Percentiles rank a stretch among this genome's conserved stretches.
These are phyloP conservation scores for Fennellomyces sp. DNA, from an alignment of 371 early-diverging fungal genomes.

Conservation along the genomic window DNA sequence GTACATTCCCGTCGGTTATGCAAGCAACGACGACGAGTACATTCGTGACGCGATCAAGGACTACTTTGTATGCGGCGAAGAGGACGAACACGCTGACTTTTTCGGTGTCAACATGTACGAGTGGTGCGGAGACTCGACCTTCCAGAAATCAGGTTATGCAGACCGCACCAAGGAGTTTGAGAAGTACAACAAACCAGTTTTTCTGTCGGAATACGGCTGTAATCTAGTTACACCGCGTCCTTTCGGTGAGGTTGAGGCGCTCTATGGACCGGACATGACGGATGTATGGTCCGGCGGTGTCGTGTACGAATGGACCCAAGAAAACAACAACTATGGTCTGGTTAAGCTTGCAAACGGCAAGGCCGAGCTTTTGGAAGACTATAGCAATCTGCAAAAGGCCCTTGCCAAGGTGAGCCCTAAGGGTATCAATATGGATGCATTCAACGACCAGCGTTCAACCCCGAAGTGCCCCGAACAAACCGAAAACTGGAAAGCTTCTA, in stretches of 20 bases:
- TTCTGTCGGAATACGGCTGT: slow-evolving; percentile 72
- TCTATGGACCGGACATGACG: slow-evolving; percentile 75
- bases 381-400: slow-evolving; percentile 42
- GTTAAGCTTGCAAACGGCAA: slow-evolving; percentile 54
- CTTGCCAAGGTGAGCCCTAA: slow-evolving; percentile 43
- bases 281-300: slow-evolving; percentile 75
- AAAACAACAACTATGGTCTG: slow-evolving; percentile 79
- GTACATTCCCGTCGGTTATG: slow-evolving; percentile 79
- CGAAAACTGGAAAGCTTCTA: slow-evolving; percentile 62
- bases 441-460: slow-evolving; percentile 30
- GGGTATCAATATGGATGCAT: slow-evolving; percentile 52
- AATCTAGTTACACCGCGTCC: slow-evolving; percentile 56
- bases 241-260: slow-evolving; percentile 63
- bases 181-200: slow-evolving; percentile 60
- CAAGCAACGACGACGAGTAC: slow-evolving; percentile 75
- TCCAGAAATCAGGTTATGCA: slow-evolving; percentile 61
- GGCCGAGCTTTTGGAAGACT: slow-evolving; percentile 50
- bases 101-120: slow-evolving; percentile 75
- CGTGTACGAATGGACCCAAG: slow-evolving; percentile 82
- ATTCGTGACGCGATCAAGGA: slow-evolving; percentile 70
- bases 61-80: slow-evolving; percentile 78
- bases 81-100: slow-evolving; percentile 70
- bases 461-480: slow-evolving; percentile 59
- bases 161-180: slow-evolving; percentile 60
- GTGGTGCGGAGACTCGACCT: slow-evolving; percentile 63